phyloP scores from a whole-genome alignment of 257 asterid genomes.

The Parsonsia alboflavescens region DNA sequence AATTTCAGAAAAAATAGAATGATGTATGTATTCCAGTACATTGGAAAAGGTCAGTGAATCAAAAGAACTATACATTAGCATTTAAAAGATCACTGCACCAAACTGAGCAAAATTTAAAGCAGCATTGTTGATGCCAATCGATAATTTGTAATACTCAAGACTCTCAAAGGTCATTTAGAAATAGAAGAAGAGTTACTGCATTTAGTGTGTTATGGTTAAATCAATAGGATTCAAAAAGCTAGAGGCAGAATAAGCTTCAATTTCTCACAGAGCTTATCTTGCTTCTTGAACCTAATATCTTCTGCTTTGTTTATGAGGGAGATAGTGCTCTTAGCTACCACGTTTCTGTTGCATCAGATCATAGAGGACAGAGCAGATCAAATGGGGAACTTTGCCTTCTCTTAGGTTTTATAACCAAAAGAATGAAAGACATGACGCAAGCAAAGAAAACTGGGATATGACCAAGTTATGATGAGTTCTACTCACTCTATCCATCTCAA shows the following conservation, averaged over 20 bases:
- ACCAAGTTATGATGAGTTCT: neutral
- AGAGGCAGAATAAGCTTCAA: neutral
- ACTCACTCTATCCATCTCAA: neutral
- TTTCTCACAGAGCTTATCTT: neutral
- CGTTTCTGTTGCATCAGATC: neutral
- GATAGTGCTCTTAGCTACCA: neutral
- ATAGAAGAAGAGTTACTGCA: neutral
- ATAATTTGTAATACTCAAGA: neutral
- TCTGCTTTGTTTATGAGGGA: neutral
- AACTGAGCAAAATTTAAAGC: neutral
- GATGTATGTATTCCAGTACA: neutral
- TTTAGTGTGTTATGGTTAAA: neutral
- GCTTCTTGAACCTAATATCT: neutral
- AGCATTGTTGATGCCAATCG: neutral
- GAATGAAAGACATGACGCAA: neutral
- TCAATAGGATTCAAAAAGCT: neutral
- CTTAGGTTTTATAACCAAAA: neutral
- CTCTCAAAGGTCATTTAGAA: neutral
- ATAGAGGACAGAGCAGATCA: neutral
- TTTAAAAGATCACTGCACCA: neutral
- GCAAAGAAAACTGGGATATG: neutral
- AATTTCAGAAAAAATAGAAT: conserved; percentile 13
- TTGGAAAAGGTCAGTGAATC: neutral
- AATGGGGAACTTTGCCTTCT: neutral
- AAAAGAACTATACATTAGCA: neutral